Conservation (phyloP, 441 rosid genomes). For the Iberis amara region DNA sequence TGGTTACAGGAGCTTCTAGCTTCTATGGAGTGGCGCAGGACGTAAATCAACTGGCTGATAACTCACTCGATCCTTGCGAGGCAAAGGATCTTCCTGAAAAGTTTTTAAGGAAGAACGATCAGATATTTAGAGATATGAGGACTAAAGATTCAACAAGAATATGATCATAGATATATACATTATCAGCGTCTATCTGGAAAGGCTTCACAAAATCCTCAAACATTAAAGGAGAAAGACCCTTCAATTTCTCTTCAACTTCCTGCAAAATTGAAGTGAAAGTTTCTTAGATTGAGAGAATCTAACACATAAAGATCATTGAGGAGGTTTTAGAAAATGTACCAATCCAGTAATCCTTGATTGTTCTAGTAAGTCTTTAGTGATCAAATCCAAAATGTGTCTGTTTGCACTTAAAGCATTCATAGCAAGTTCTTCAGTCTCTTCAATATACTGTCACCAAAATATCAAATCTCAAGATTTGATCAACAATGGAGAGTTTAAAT, state of each 20-base stretch:
- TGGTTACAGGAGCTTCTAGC: constrained; percentile 29
- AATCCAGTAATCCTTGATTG: constrained; percentile 86
- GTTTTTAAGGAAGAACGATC: constrained; percentile 4
- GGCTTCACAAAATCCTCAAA: constrained; percentile 89
- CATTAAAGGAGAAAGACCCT: constrained; percentile 58
- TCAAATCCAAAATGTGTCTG: constrained; percentile 63
- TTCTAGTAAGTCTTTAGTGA: constrained; percentile 62
- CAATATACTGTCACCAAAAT: constrained; percentile 63
- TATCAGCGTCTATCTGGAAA: constrained; percentile 60
- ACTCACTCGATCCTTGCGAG: constrained; percentile 55
- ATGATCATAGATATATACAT: constrained; percentile 39
- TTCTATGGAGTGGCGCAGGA: constrained; percentile 73
- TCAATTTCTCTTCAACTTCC: constrained; percentile 81
- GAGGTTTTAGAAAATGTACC: constrained; percentile 40
- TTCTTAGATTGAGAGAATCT: constrained; percentile 4
- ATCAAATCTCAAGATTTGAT: constrained; percentile 21
- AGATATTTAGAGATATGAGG: background rate
- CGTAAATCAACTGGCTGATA: constrained; percentile 69
- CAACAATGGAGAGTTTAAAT: constrained; percentile 3
- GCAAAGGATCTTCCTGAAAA: constrained; percentile 64
- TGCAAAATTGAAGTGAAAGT: constrained; percentile 26
- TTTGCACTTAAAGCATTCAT: constrained; percentile 69
- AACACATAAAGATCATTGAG: background rate
- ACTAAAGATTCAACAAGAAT: constrained; percentile 12
- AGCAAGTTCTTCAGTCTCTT: constrained; percentile 94